phyloP scores from a whole-genome alignment of 73 alveolate genomes.

The Urostyla sp. region DNA sequence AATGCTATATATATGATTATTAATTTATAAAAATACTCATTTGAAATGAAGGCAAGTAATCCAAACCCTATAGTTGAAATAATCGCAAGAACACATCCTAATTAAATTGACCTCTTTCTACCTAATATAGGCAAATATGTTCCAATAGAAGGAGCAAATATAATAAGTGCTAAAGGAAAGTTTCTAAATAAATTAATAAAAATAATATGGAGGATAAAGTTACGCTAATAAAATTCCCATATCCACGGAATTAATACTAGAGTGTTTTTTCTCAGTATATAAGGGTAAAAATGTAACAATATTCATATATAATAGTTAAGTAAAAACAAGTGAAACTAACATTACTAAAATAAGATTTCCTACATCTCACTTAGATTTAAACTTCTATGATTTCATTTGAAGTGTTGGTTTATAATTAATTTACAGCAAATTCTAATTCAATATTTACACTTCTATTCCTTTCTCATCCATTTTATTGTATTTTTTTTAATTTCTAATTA shows the following conservation, averaged over 20 bases:
- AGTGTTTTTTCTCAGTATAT: conserved; percentile 33
- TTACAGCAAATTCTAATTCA: too few relatives aligned
- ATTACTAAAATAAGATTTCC: conserved; percentile 12
- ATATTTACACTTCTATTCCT: too few relatives aligned
- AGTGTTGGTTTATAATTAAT: too few relatives aligned
- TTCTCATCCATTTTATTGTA: too few relatives aligned
- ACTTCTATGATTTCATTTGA: too few relatives aligned
- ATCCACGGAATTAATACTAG: conserved; percentile 8
- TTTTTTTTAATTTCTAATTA: too few relatives aligned
- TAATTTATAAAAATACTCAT: too few relatives aligned
- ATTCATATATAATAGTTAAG: conserved; percentile 39
- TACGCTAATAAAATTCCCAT: conserved; percentile 46
- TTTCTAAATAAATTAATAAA: conserved; percentile 20
- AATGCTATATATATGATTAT: background rate
- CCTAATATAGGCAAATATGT: conserved; percentile 5
- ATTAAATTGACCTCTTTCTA: background rate
- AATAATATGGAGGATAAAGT: background rate
- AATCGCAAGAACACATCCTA: conserved; percentile 3
- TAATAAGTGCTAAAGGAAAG: conserved; percentile 5
- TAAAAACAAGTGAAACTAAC: conserved; percentile 36
- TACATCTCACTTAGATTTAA: background rate
- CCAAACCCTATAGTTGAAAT: background rate
- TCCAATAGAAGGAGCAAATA: conserved; percentile 15
- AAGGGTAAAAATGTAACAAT: conserved; percentile 40
- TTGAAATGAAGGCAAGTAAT: too few relatives aligned